phyloP scores from a whole-genome alignment of 108 stramenopile species.

The Nitzschia putrida region DNA sequence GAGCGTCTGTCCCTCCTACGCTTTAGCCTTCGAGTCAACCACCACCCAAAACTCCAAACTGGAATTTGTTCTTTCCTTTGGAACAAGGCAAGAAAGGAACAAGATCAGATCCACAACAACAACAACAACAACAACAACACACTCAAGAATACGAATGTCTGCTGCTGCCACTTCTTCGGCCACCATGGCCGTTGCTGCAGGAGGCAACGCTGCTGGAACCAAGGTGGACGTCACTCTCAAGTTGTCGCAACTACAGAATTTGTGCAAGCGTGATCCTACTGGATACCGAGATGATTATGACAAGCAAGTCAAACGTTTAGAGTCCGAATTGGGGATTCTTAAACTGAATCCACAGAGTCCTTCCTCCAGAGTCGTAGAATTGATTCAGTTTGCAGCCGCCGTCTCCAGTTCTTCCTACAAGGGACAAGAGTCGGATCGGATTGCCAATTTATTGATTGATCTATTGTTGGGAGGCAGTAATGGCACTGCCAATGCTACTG shows the following conservation, averaged over 20 bases:
- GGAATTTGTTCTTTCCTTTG: too few species aligned
- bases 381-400: slow-evolving; percentile 90
- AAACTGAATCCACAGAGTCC: slow-evolving; percentile 72
- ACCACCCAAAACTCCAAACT: too few species aligned
- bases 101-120: background rate
- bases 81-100: too few species aligned
- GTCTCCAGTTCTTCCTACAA: slow-evolving; percentile 77
- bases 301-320: slow-evolving; percentile 80
- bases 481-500: background rate
- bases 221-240: slow-evolving; percentile 75
- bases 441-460: slow-evolving; percentile 74
- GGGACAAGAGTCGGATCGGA: slow-evolving; percentile 70
- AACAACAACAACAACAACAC: background rate
- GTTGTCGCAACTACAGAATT: slow-evolving; percentile 91
- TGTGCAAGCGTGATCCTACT: slow-evolving; percentile 93
- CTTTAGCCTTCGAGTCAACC: too few species aligned
- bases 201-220: slow-evolving; percentile 48
- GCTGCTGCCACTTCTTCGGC: background rate
- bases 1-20: too few species aligned
- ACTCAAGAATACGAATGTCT: background rate
- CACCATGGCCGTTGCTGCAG: background rate
- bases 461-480: slow-evolving; percentile 73
- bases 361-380: slow-evolving; percentile 74
- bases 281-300: slow-evolving; percentile 95
- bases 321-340: slow-evolving; percentile 72